Conservation (phyloP, 805 yeast species). For the Pichia deserticola region DNA sequence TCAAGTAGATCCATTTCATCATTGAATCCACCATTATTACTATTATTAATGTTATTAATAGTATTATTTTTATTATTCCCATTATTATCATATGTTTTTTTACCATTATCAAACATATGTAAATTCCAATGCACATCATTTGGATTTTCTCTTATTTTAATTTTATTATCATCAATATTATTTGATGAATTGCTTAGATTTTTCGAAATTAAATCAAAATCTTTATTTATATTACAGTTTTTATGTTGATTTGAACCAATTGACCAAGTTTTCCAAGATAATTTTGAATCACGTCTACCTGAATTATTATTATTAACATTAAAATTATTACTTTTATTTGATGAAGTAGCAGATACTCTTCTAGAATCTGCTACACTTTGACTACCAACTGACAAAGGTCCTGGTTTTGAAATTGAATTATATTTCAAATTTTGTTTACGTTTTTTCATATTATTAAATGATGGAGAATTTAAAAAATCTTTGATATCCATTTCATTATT, state of each 20-base stretch:
- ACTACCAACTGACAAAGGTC: not conserved
- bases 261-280: constrained; percentile 20
- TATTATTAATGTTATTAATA: not conserved
- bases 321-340: not conserved
- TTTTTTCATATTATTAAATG: not conserved
- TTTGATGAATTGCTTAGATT: not conserved
- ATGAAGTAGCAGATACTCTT: no score
- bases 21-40: not conserved
- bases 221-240: not conserved
- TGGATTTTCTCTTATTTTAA: not conserved
- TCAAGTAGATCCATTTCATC: constrained; percentile 19
- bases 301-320: not conserved
- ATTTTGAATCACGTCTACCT: constrained; percentile 18
- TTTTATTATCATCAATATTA: constrained; percentile 2
- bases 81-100: not conserved
- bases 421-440: not conserved
- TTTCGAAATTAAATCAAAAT: not conserved
- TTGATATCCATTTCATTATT: not conserved
- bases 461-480: constrained; percentile 6
- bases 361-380: not conserved
- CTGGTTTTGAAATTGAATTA: not conserved
- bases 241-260: constrained; percentile 4
- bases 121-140: constrained; percentile 9
- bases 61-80: no score
- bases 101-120: constrained; percentile 11